A percentile compares a stretch with the other conserved stretches of the same genome.
Evolutionary conservation across 495 filamentous ascomycete species (phyloP).

Genomic region (Aspergillus nanangensis): DNA sequence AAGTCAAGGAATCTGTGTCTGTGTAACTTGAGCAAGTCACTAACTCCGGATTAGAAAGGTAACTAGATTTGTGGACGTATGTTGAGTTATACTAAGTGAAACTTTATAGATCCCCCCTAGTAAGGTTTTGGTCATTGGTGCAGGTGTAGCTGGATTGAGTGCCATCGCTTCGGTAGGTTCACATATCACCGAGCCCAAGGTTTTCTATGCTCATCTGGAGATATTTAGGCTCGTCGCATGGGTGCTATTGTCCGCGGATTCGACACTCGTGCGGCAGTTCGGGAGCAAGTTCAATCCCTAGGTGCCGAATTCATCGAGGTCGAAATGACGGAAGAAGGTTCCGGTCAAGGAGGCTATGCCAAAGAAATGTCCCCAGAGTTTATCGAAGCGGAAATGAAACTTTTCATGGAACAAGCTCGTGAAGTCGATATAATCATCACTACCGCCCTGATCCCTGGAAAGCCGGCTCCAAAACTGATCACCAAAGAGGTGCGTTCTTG

Average conservation of each 20-base stretch:
- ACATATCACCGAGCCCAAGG: no score
- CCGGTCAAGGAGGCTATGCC: slow-evolving; percentile 76
- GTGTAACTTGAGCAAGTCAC: no score
- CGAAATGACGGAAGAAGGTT: slow-evolving; percentile 75
- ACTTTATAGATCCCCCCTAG: slow-evolving; percentile 64
- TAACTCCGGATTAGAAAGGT: slow-evolving; percentile 9
- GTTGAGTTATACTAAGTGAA: slow-evolving; percentile 3
- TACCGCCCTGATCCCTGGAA: slow-evolving; percentile 75
- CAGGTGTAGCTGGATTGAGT: slow-evolving; percentile 75
- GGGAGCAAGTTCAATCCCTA: slow-evolving; percentile 79
- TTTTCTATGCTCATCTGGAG: not conserved
- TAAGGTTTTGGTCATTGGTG: slow-evolving; percentile 79
- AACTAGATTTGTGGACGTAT: slow-evolving; percentile 1
- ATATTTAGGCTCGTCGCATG: slow-evolving; percentile 55
- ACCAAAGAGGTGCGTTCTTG: slow-evolving; percentile 50
- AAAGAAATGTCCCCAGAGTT: slow-evolving; percentile 90
- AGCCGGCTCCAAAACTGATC: slow-evolving; percentile 70
- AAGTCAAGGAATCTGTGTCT: slow-evolving; percentile 1
- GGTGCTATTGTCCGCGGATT: slow-evolving; percentile 84
- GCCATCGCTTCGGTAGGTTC: slow-evolving; percentile 63
- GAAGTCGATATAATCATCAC: slow-evolving; percentile 88
- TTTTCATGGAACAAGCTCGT: slow-evolving; percentile 74
- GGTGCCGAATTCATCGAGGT: slow-evolving; percentile 84
- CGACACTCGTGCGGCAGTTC: slow-evolving; percentile 71
- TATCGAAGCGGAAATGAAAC: slow-evolving; percentile 81